A percentile compares a stretch with the other conserved stretches of the same genome.
phyloP scores from a whole-genome alignment of 2,329 filamentous ascomycete genomes.

The Gaeumannomyces sp. region DNA sequence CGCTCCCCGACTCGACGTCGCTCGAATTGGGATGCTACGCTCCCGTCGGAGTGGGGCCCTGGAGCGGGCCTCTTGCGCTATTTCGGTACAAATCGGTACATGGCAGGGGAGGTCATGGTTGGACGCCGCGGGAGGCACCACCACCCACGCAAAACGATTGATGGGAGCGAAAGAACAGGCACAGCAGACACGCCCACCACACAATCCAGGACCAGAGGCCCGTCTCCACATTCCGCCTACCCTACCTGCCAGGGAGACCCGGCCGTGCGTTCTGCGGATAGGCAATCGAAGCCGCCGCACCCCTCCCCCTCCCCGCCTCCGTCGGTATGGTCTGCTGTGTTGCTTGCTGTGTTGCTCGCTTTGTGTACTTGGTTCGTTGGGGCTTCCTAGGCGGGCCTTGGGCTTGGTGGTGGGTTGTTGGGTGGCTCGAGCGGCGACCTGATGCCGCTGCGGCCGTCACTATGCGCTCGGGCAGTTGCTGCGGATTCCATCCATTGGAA shows the following conservation, averaged over 20 bases:
- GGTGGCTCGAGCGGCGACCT: too few species aligned
- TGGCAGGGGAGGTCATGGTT: neutral
- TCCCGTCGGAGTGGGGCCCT: neutral
- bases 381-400: too few species aligned
- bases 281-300: too few species aligned
- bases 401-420: too few species aligned
- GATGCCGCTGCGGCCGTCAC: too few species aligned
- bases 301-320: too few species aligned
- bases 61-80: neutral
- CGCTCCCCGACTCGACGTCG: neutral
- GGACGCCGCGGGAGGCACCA: neutral
- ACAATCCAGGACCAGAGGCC: neutral
- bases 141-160: neutral
- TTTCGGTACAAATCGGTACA: slow-evolving; percentile 1
- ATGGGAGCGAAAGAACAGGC: neutral
- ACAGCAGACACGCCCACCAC: neutral
- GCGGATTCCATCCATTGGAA: too few species aligned
- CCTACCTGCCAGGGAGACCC: neutral
- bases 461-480: too few species aligned
- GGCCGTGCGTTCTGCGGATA: neutral
- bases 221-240: neutral
- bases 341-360: too few species aligned
- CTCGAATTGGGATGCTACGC: neutral
- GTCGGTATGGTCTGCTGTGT: too few species aligned
- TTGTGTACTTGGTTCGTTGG: too few species aligned